Evolutionary conservation across 306 rosid species (phyloP), one percentile per base, ranked within the genome.

Genomic region (Pyrus betulifolia): DNA sequence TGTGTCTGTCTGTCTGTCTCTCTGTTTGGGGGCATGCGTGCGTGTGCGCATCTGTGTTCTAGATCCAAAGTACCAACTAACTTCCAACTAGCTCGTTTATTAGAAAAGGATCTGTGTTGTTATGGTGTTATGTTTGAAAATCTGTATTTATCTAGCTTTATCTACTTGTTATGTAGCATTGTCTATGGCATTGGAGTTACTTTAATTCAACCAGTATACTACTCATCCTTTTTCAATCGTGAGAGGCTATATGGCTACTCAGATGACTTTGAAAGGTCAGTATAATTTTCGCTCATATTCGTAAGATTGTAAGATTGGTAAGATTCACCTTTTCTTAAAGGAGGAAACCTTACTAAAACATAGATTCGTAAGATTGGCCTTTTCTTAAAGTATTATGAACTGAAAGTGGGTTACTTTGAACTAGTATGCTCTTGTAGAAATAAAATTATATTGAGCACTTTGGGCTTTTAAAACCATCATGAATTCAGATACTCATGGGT

Each of bases 201-300:
- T 72, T 87, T 93, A 76, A 87, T 93, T 61, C 91, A 93, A 81
- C 97, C 98, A 67, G 38, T 76, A 83, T 30, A 76, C 79, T 82
- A 85, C 77, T 81, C 96, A 58, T 86, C 93, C 42, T 88, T 88
- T 88, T 91, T 91, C 86, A 87, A 58, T 71, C 97, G 92, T n/a
- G 96, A 91, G 81, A 87, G 71, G 91, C 81, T 84, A 76, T 81
- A 85, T 83, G 98, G 93, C 78, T 93, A 89, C 72, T 75, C 98
- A 21, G 98, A 93, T 80, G 98, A 93, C 87, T 93, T 93, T 81
- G 96, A 93, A 88, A 84, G 98, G 98, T 87, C 31, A 69, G 92
- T 84, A 63, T 30, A 63, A 63, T 64, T 72, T 75, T 12, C 40
- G n/a, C 70, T 67, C 64, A 22, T 22, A 14, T 28, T 62, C 21